Evolutionary conservation across 2,329 filamentous ascomycete species (phyloP), one percentile per base, ranked within the genome.

Genomic region (Rhynchosporium graminicola): DNA sequence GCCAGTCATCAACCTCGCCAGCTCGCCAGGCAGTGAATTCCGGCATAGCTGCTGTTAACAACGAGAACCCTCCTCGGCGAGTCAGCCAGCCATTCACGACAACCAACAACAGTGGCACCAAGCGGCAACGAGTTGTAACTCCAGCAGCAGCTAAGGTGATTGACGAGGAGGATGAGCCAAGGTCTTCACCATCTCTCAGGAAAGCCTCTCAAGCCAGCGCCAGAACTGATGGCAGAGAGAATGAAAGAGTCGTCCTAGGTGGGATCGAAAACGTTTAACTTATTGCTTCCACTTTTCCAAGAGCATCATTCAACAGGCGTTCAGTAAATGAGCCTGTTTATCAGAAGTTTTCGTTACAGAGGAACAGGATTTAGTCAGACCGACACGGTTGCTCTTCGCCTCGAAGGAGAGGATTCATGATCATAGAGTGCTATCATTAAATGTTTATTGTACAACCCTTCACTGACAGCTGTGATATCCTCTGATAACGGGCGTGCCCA

Each of bases 161-260:
- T 15, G 81, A 81, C 45, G 78, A 80, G 26, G 79, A 82, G 56
- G 77, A 82, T 47, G 79, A 82, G 63, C 76, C 77, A 40, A 75
- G 75, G 55, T 67, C 56, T 28, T 71, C 71, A 15, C 69, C 72
- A 15, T 64, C 68, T 1, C 31, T 68, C 10, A 60, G 71, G 47
- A 72, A 72, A 55, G 58, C 61, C 0, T 72, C 71, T 38, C 65
- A 63, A 33, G 65, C 43, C 42, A 64, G 47, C 40, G 36, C 52
- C n/a, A 65, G 60, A 58, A 52, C 61, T 8, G 68, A 68, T 13
- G 47, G 31, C n/a, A 67, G 64, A 26, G 66, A 68, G 13, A 46
- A 38, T 33, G 66, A 68, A 8, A 67, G 67, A 51, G 62, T 61
- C 36, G 56, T 66, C 28, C 61, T 71, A 7, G 65, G 67, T 47